phyloP scores from a whole-genome alignment of 2,329 filamentous ascomycete genomes.

The Emergomyces africanus region DNA sequence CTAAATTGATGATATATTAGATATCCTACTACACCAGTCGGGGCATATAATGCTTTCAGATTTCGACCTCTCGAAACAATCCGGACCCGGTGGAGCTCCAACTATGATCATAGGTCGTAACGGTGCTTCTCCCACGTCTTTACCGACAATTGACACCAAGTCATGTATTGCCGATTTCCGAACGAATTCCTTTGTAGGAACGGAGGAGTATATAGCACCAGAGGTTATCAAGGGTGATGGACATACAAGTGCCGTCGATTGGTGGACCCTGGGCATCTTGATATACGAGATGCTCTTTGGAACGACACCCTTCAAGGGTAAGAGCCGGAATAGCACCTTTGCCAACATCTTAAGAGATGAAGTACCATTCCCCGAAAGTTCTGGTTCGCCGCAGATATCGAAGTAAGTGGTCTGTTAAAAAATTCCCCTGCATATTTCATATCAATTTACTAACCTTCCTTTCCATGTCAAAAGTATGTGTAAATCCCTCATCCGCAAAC shows the following conservation, averaged over 20 bases:
- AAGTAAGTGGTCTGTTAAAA: conserved; percentile 51
- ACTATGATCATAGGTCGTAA: conserved; percentile 95
- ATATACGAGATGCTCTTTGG: conserved; percentile 99
- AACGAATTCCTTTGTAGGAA: conserved; percentile 96
- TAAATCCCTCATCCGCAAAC: conserved; percentile 90
- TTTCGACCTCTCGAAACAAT: conserved; percentile 97
- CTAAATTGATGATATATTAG: conserved; percentile 34
- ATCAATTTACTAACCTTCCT: conserved; percentile 3
- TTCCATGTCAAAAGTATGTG: conserved; percentile 52
- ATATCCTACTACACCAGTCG: conserved; percentile 96
- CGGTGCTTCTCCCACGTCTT: conserved; percentile 69
- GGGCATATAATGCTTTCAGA: conserved; percentile 99
- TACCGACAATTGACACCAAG: conserved; percentile 96
- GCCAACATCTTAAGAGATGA: conserved; percentile 94
- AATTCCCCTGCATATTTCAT: neutral
- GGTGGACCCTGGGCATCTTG: conserved; percentile 96
- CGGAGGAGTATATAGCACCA: conserved; percentile 96
- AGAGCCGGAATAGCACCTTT: conserved; percentile 96
- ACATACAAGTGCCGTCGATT: conserved; percentile 96
- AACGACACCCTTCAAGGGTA: conserved; percentile 97
- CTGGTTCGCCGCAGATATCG: conserved; percentile 70
- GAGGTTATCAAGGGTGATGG: conserved; percentile 98
- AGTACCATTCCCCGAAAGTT: conserved; percentile 86
- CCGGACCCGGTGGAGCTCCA: conserved; percentile 84
- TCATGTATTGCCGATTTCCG: conserved; percentile 97